Percentiles rank a stretch among this genome's conserved stretches.
phyloP scores from a whole-genome alignment of 2,329 filamentous ascomycete genomes.

The Phoma sp. region DNA sequence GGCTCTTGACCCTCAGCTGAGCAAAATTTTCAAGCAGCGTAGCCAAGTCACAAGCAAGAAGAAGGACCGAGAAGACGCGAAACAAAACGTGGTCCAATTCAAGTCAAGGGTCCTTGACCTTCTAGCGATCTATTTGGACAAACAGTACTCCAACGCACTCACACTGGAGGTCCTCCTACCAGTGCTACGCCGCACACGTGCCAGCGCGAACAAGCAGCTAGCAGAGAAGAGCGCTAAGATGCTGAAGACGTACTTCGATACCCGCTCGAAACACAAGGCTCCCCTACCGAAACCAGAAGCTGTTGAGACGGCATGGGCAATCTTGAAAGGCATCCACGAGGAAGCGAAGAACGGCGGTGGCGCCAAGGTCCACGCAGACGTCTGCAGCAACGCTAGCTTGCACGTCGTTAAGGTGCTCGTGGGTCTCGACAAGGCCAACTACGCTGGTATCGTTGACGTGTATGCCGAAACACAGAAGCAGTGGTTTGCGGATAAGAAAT shows the following conservation, averaged over 20 bases:
- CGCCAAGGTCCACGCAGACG: conserved; percentile 74
- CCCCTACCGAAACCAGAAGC: conserved; percentile 53
- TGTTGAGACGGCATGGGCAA: conserved; percentile 56
- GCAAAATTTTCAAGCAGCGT: conserved; percentile 82
- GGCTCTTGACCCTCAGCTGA: conserved; percentile 80
- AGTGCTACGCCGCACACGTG: conserved; percentile 75
- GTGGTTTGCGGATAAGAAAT: conserved; percentile 52
- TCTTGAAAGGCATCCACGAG: conserved; percentile 72
- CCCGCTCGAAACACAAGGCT: conserved; percentile 59
- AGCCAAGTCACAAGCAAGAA: conserved; percentile 71
- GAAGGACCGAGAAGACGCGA: conserved; percentile 85
- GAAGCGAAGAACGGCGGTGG: conserved; percentile 68
- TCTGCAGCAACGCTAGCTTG: conserved; percentile 75
- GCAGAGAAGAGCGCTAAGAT: conserved; percentile 75
- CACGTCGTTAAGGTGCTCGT: conserved; percentile 70
- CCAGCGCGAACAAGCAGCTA: conserved; percentile 77
- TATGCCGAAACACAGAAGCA: conserved; percentile 53
- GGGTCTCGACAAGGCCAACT: conserved; percentile 52
- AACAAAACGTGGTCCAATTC: conserved; percentile 89
- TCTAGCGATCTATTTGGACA: conserved; percentile 82
- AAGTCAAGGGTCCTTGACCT: conserved; percentile 93
- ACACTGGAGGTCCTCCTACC: conserved; percentile 76
- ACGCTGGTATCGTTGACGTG: conserved; percentile 47
- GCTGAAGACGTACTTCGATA: conserved; percentile 73
- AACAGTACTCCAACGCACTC: conserved; percentile 72